Percentiles rank a stretch among this genome's conserved stretches.
Evolutionary conservation across 2,329 filamentous ascomycete species (phyloP).

Genomic region (Alternaria sp.): DNA sequence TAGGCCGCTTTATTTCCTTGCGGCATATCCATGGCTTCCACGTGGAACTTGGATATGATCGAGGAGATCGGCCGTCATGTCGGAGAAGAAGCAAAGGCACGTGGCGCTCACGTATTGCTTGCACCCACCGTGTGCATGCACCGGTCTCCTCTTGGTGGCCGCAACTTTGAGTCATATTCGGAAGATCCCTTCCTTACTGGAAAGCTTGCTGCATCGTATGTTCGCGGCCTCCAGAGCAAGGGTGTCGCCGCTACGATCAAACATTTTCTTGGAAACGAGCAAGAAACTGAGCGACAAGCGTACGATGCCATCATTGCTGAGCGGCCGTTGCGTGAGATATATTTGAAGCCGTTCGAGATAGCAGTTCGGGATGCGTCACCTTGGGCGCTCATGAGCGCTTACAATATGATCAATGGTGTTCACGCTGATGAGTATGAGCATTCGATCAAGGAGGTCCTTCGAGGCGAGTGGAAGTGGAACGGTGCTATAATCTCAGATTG

Average conservation of each 20-base stretch:
- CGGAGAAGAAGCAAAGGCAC: constrained; percentile 74
- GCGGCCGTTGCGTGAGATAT: constrained; percentile 72
- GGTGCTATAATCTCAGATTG: constrained; percentile 56
- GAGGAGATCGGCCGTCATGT: constrained; percentile 74
- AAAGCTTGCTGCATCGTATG: constrained; percentile 74
- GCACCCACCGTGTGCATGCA: constrained; percentile 85
- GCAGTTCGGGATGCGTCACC: constrained; percentile 71
- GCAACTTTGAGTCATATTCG: constrained; percentile 87
- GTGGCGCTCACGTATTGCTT: constrained; percentile 76
- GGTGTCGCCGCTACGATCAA: constrained; percentile 81
- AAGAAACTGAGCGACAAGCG: constrained; percentile 72
- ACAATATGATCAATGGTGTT: constrained; percentile 71
- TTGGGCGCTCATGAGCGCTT: constrained; percentile 74
- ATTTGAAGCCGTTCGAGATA: constrained; percentile 78
- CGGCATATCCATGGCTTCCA: constrained; percentile 78
- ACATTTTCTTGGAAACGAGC: constrained; percentile 78
- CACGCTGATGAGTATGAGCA: constrained; percentile 53
- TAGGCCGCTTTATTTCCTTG: constrained; percentile 81
- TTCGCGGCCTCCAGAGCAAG: constrained; percentile 75
- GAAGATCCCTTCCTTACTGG: constrained; percentile 82
- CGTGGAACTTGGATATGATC: constrained; percentile 77
- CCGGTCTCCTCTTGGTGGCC: constrained; percentile 80
- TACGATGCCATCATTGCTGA: constrained; percentile 72
- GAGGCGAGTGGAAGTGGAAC: constrained; percentile 55
- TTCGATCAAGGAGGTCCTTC: constrained; percentile 54